Percentiles rank a stretch among this genome's conserved stretches.
These are phyloP conservation scores for Prunus dulcis DNA, from an alignment of 306 rosid genomes.

Conservation along the genomic window DNA sequence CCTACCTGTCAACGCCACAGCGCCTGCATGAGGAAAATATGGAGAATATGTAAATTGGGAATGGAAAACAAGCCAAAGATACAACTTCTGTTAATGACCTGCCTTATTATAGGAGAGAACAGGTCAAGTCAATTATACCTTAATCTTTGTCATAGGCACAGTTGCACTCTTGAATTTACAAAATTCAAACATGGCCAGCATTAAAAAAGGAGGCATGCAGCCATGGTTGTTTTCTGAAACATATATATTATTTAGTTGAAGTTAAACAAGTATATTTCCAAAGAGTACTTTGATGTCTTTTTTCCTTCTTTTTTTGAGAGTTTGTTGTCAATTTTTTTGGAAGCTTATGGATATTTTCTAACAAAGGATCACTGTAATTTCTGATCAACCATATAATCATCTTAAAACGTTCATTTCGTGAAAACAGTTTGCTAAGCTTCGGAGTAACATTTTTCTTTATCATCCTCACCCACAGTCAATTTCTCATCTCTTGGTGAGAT, in stretches of 20 bases:
- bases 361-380: too few species aligned
- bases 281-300: too few species aligned
- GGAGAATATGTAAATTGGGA: neutral
- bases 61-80: neutral
- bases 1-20: neutral
- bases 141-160: neutral
- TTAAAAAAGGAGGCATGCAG: neutral
- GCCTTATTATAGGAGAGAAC: neutral
- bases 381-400: neutral
- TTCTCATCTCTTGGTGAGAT: too few species aligned
- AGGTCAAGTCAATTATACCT: neutral
- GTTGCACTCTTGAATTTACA: neutral
- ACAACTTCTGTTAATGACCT: neutral
- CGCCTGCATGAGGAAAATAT: neutral
- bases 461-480: too few species aligned
- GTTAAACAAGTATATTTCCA: neutral
- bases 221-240: neutral
- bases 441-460: too few species aligned
- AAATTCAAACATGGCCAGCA: neutral
- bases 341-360: neutral
- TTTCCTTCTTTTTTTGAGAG: neutral
- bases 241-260: neutral
- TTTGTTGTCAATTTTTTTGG: neutral
- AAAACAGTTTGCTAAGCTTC: too few species aligned
- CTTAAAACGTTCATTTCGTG: neutral